Evolutionary conservation across 352 stramenopile genomes (phyloP).

Genomic region (Phytophthora melonis): DNA sequence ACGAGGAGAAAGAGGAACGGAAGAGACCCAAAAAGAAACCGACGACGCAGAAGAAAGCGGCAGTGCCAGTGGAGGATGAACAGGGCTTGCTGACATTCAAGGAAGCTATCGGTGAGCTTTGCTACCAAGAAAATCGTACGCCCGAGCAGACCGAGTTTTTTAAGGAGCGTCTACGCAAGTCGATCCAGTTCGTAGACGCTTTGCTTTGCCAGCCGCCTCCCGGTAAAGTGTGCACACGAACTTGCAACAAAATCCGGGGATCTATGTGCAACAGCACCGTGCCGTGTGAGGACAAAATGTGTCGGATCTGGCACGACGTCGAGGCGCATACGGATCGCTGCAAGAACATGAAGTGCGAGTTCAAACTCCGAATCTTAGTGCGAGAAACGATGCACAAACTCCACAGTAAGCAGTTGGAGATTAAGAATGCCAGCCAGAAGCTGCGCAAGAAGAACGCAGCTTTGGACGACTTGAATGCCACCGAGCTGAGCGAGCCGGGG

Average conservation of each 20-base stretch:
- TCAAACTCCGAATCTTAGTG: constrained; percentile 72
- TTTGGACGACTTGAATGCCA: constrained; percentile 43
- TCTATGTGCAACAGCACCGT: constrained; percentile 70
- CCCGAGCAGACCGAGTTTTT: constrained; percentile 66
- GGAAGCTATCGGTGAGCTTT: constrained; percentile 72
- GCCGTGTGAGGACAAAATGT: constrained; percentile 71
- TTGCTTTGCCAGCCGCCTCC: constrained; percentile 64
- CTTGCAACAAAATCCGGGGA: constrained; percentile 61
- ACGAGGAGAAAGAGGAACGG: constrained; percentile 26
- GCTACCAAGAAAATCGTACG: constrained; percentile 62
- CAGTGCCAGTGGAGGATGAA: constrained; percentile 47
- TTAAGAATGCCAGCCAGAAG: constrained; percentile 42
- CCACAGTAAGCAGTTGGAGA: constrained; percentile 56
- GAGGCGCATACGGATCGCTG: constrained; percentile 76
- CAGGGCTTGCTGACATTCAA: constrained; percentile 63
- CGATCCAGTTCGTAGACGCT: constrained; percentile 78
- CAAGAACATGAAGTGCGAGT: constrained; percentile 70
- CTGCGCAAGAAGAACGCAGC: constrained; percentile 49
- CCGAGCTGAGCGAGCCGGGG: constrained; percentile 44
- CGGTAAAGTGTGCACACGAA: constrained; percentile 54
- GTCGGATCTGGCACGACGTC: constrained; percentile 79
- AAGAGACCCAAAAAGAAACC: constrained; percentile 25
- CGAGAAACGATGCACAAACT: constrained; percentile 84
- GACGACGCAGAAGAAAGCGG: neutral
- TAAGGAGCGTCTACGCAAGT: constrained; percentile 71